These are phyloP conservation scores for Pichia inconspicua DNA, from an alignment of 1,139 yeast genomes.

Conservation along the genomic window DNA sequence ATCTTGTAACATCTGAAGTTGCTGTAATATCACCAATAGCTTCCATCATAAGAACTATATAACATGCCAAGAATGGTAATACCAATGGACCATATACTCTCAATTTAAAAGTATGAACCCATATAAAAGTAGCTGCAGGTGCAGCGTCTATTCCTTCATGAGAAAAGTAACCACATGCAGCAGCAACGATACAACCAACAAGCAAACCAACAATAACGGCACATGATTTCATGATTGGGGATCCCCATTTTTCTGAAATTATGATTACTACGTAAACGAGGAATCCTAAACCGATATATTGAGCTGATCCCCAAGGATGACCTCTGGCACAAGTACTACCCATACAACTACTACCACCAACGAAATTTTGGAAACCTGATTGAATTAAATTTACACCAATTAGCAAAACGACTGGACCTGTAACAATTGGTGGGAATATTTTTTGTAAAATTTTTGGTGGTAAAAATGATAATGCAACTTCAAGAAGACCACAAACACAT, in stretches of 20 bases:
- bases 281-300: constrained; percentile 80
- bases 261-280: constrained; percentile 67
- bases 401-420: constrained; percentile 84
- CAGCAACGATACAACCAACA: constrained; percentile 86
- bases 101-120: constrained; percentile 79
- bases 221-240: constrained; percentile 92
- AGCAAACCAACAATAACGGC: constrained; percentile 79
- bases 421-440: constrained; percentile 80
- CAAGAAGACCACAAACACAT: constrained; percentile 66
- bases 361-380: constrained; percentile 76
- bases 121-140: constrained; percentile 76
- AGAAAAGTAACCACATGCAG: constrained; percentile 78
- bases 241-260: constrained; percentile 75
- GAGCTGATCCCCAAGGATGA: constrained; percentile 77
- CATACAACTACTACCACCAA: constrained; percentile 77
- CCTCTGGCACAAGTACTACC: constrained; percentile 35
- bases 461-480: constrained; percentile 61
- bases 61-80: constrained; percentile 75
- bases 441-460: constrained; percentile 66
- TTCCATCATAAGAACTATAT: constrained; percentile 77
- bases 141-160: constrained; percentile 51
- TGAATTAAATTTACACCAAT: constrained; percentile 65
- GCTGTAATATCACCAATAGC: constrained; percentile 92
- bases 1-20: constrained; percentile 79
- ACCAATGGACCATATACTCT: constrained; percentile 76